Evolutionary conservation across 306 rosid genomes (phyloP), one percentile per base, ranked within the genome.

Genomic region (Nissolia schottii): DNA sequence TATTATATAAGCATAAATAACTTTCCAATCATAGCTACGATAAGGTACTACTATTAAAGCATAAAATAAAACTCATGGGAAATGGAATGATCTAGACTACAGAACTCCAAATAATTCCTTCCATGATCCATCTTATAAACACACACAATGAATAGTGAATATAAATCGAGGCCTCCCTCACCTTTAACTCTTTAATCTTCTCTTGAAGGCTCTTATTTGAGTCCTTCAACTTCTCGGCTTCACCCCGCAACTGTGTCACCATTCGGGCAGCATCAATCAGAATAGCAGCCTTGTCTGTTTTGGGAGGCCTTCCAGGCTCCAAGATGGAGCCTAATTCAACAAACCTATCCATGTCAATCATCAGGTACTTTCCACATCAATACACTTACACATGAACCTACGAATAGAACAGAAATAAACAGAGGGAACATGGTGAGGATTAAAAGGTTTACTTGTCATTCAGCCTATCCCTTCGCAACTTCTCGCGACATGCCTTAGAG

Each of bases 401-500:
- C 1, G 27, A 0, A 24, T 37, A 55, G 69, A 46, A 27, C 13
- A 23, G 46, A 55, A 48, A 62, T 7, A 45, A 31, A 62, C 50
- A n/a, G 22, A 32, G 24, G 38, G 45, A 15, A 14, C 19, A n/a
- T 41, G 61, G 58, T 3, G 25, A 40, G 10, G 66, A 66, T 29
- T 37, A 22, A 46, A 61, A 63, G 3, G 14, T 22, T 73, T 86
- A 91, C 98, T 89, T 93, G 89, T 93, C 98, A 11, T 93, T 93
- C 73, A 93, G 97, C 85, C 82, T 90, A 69, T 91, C 98, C 98
- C n/a, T n/a, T n/a, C n/a, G n/a, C n/a, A n/a, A n/a, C n/a, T n/a
- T n/a, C n/a, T n/a, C n/a, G n/a, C n/a, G 79, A 78, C 96, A 91
- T 12, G 98, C 98, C 86, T 93, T 93, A 31, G 97, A 87, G 84